Conservation (phyloP, 75 land plant species). For the Picea sitchensis region DNA sequence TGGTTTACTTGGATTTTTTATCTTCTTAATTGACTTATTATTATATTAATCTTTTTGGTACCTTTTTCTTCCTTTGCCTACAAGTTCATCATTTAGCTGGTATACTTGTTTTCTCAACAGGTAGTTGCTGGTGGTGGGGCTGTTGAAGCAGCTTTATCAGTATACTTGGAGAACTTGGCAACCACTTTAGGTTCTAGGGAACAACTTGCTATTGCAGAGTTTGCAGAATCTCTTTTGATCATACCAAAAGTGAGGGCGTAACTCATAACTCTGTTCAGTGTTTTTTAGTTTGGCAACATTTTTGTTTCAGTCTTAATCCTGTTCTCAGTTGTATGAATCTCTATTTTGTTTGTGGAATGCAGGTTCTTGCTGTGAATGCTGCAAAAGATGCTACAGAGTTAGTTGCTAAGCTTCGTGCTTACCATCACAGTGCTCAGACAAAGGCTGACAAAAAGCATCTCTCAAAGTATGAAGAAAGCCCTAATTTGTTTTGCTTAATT, state of each 20-base stretch:
- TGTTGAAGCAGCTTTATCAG: slow-evolving; percentile 96
- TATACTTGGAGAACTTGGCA: slow-evolving; percentile 84
- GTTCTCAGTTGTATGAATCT: not conserved
- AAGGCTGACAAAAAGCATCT: slow-evolving; percentile 92
- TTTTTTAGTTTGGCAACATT: not conserved
- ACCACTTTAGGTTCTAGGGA: slow-evolving; percentile 95
- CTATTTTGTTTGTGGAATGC: slow-evolving; percentile 9
- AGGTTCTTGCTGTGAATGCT: slow-evolving; percentile 99
- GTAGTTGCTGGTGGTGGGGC: slow-evolving; percentile 99
- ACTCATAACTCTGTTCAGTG: not conserved
- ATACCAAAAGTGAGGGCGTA: slow-evolving; percentile 75
- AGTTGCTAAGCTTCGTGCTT: slow-evolving; percentile 93
- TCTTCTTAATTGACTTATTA: not conserved
- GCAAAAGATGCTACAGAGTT: slow-evolving; percentile 98
- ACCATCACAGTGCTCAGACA: slow-evolving; percentile 90
- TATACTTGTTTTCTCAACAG: slow-evolving; percentile 21
- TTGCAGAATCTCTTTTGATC: slow-evolving; percentile 90
- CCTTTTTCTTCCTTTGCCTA: too few relatives aligned
- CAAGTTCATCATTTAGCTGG: not conserved
- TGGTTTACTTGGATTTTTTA: not conserved
- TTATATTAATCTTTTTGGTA: not conserved
- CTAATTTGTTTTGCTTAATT: not conserved
- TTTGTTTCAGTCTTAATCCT: not conserved
- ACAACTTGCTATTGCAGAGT: slow-evolving; percentile 96
- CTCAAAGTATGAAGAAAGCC: slow-evolving; percentile 47